Evolutionary conservation across 2,329 filamentous ascomycete genomes (phyloP).

Genomic region (Cadophora luteo-olivacea): DNA sequence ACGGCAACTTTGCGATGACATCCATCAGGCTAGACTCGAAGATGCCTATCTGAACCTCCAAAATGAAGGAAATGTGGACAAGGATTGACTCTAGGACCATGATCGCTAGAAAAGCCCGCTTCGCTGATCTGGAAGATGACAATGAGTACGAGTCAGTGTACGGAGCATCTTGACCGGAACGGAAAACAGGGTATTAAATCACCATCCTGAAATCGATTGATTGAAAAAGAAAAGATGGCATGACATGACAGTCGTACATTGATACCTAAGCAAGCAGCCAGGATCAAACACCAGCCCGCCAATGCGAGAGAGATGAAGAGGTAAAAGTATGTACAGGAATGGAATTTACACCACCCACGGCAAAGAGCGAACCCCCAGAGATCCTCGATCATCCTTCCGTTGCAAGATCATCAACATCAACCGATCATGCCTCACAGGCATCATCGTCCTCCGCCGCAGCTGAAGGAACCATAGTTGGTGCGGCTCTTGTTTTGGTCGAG

Average conservation of each 20-base stretch:
- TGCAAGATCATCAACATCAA: not conserved
- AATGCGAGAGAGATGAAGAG: not conserved
- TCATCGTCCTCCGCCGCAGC: not conserved
- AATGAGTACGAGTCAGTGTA: too few relatives aligned
- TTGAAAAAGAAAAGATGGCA: not conserved
- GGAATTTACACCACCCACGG: not conserved
- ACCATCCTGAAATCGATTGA: not conserved
- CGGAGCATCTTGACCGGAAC: too few relatives aligned
- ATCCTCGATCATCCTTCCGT: not conserved
- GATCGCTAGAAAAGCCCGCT: too few relatives aligned
- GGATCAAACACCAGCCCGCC: not conserved
- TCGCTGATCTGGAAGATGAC: too few relatives aligned
- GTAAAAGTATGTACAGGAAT: not conserved
- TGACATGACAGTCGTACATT: not conserved
- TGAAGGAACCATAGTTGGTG: not conserved
- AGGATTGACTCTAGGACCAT: too few relatives aligned
- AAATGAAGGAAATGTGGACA: too few relatives aligned
- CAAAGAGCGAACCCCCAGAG: not conserved
- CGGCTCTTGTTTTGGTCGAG: not conserved
- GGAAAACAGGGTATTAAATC: not conserved
- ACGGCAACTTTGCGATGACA: too few relatives aligned
- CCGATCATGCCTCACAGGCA: not conserved
- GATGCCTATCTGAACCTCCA: too few relatives aligned
- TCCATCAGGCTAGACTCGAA: too few relatives aligned
- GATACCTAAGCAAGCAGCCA: not conserved